These are phyloP conservation scores for Salvia splendens DNA, from an alignment of 257 asterid genomes.

Conservation along the genomic window DNA sequence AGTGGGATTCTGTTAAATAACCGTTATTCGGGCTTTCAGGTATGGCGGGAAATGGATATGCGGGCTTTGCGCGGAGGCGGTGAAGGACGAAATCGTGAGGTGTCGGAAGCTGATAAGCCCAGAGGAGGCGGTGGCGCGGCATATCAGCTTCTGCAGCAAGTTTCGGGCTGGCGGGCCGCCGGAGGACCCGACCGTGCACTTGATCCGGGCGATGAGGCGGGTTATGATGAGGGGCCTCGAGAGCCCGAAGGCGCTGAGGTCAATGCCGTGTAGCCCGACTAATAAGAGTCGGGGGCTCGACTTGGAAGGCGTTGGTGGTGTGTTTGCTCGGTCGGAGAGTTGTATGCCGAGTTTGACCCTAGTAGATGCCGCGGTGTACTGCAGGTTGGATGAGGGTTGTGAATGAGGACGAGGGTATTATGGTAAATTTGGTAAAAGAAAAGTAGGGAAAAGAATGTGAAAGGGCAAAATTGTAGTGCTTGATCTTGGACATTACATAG, in stretches of 20 bases:
- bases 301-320: slow-evolving; percentile 22
- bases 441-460: neutral
- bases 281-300: slow-evolving; percentile 31
- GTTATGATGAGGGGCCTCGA: slow-evolving; percentile 53
- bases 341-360: slow-evolving; percentile 62
- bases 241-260: slow-evolving; percentile 56
- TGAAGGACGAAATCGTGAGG: slow-evolving; percentile 68
- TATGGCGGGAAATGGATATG: slow-evolving; percentile 95
- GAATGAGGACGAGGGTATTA: slow-evolving; percentile 25
- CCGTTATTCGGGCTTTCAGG: slow-evolving; percentile 26
- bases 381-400: slow-evolving; percentile 41
- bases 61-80: slow-evolving; percentile 94
- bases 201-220: slow-evolving; percentile 65
- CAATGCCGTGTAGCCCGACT: slow-evolving; percentile 73
- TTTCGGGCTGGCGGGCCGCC: slow-evolving; percentile 60
- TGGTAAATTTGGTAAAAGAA: slow-evolving; percentile 2
- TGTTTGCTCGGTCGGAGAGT: slow-evolving; percentile 63
- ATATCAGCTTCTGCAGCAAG: slow-evolving; percentile 63
- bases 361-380: slow-evolving; percentile 42
- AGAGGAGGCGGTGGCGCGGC: slow-evolving; percentile 68
- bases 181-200: slow-evolving; percentile 47
- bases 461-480: slow-evolving; percentile 22
- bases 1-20: neutral
- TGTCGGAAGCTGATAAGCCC: slow-evolving; percentile 60
- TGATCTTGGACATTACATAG: slow-evolving; percentile 20